phyloP scores from a whole-genome alignment of 2,329 filamentous ascomycete genomes.

The Coniochaeta prunicola region DNA sequence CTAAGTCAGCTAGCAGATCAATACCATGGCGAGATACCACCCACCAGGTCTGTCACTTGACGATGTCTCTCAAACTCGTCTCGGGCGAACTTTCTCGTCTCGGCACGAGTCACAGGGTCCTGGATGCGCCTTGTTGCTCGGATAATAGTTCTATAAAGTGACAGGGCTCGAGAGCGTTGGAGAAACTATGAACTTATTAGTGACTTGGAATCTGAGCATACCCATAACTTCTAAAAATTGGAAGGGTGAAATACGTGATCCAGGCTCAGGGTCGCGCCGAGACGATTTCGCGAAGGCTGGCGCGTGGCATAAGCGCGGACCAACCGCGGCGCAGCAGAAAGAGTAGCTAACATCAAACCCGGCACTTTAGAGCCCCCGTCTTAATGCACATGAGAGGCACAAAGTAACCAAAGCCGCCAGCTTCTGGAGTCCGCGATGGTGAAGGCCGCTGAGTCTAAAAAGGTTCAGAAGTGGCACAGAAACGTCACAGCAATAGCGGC shows the following conservation, averaged over 20 bases:
- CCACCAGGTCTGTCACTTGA: constrained; percentile 47
- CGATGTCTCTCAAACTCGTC: constrained; percentile 56
- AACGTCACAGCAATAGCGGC: neutral
- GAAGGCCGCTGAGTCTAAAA: neutral
- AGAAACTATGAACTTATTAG: constrained; percentile 41
- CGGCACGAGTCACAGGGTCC: constrained; percentile 43
- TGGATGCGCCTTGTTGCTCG: constrained; percentile 45
- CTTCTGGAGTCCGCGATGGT: neutral
- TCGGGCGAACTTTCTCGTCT: constrained; percentile 49
- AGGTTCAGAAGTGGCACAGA: neutral
- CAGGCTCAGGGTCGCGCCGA: constrained; percentile 42
- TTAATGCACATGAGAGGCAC: neutral
- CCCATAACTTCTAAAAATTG: neutral
- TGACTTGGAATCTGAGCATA: neutral
- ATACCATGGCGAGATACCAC: constrained; percentile 14
- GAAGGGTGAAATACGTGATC: constrained; percentile 44
- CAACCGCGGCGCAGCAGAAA: constrained; percentile 12
- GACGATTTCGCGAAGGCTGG: constrained; percentile 23
- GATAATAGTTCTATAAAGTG: constrained; percentile 51
- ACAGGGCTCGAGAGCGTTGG: constrained; percentile 45
- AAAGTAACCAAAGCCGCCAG: neutral
- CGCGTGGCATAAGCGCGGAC: constrained; percentile 30
- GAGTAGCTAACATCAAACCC: constrained; percentile 10
- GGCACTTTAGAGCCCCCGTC: neutral
- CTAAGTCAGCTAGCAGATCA: neutral